Conservation (phyloP, 1,284 basidiomycete genomes). For the Melampsora americana region DNA sequence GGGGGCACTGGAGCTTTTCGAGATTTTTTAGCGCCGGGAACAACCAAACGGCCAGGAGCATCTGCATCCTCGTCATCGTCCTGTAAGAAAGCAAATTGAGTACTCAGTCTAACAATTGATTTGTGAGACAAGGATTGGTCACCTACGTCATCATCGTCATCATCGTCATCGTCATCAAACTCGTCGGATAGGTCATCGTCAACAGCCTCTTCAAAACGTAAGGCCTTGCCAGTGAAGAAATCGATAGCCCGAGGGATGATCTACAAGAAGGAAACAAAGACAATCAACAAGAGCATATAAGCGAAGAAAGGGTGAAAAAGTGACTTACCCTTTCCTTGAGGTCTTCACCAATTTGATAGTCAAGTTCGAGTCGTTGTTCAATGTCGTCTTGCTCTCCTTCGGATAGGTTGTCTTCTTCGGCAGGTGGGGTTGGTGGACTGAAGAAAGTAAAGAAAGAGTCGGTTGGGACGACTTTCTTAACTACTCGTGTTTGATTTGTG, state of each 20-base stretch:
- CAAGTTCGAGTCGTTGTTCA: constrained; percentile 39
- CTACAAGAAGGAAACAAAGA: constrained; percentile 13
- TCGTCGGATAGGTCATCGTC: constrained; percentile 42
- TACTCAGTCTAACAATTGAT: too few species aligned
- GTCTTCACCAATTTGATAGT: constrained; percentile 44
- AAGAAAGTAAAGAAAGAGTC: constrained; percentile 44
- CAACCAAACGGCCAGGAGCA: constrained; percentile 27
- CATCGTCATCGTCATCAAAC: constrained; percentile 40
- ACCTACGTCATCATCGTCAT: constrained; percentile 22
- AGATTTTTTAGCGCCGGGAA: constrained; percentile 39
- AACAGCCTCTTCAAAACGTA: constrained; percentile 36
- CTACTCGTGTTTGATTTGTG: constrained; percentile 42
- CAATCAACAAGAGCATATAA: not conserved
- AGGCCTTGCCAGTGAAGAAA: constrained; percentile 43
- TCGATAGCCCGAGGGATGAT: constrained; percentile 44
- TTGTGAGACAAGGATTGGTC: too few species aligned
- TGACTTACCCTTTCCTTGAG: constrained; percentile 37
- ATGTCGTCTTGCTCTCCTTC: constrained; percentile 44
- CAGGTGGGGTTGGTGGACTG: constrained; percentile 30
- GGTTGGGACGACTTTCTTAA: constrained; percentile 43
- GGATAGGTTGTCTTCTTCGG: constrained; percentile 40
- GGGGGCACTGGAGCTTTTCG: constrained; percentile 42
- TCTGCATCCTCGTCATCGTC: constrained; percentile 39
- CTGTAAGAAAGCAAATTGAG: not conserved
- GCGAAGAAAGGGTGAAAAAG: not conserved